A percentile compares a stretch with the other conserved stretches of the same genome.
Evolutionary conservation across 305 asterid genomes (phyloP).

Genomic region (Fraxinus nigra): DNA sequence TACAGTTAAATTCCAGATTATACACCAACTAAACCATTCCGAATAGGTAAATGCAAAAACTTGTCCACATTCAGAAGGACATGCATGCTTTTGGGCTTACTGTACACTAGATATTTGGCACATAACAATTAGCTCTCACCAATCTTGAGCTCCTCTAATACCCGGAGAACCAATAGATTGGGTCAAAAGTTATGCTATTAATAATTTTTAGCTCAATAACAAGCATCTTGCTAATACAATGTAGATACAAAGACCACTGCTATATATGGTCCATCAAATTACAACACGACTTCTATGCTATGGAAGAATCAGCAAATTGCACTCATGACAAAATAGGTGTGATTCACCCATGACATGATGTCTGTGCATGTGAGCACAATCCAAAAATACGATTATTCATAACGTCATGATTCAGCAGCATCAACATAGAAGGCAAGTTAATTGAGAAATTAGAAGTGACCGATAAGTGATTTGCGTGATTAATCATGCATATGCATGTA

Average conservation of each 20-base stretch:
- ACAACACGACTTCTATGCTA: neutral
- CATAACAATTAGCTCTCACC: neutral
- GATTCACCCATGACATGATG: neutral
- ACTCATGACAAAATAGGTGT: neutral
- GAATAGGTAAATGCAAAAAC: neutral
- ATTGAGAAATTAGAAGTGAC: neutral
- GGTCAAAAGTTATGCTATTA: neutral
- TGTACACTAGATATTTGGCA: neutral
- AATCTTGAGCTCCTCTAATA: neutral
- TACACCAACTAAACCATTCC: neutral
- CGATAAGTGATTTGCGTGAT: neutral
- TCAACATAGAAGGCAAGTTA: neutral
- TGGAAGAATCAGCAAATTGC: neutral
- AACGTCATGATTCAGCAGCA: neutral
- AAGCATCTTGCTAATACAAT: neutral
- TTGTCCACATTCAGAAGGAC: neutral
- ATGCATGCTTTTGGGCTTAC: neutral
- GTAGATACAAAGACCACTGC: conserved; percentile 9
- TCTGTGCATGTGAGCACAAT: neutral
- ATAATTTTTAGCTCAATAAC: neutral
- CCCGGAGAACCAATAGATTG: neutral
- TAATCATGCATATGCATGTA: neutral
- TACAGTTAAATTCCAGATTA: conserved; percentile 15
- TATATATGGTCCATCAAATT: neutral
- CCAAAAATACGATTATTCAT: neutral